A percentile compares a stretch with the other conserved stretches of the same genome.
phyloP scores from a whole-genome alignment of 2,329 filamentous ascomycete genomes.

The Aspergillus luchuensis region DNA sequence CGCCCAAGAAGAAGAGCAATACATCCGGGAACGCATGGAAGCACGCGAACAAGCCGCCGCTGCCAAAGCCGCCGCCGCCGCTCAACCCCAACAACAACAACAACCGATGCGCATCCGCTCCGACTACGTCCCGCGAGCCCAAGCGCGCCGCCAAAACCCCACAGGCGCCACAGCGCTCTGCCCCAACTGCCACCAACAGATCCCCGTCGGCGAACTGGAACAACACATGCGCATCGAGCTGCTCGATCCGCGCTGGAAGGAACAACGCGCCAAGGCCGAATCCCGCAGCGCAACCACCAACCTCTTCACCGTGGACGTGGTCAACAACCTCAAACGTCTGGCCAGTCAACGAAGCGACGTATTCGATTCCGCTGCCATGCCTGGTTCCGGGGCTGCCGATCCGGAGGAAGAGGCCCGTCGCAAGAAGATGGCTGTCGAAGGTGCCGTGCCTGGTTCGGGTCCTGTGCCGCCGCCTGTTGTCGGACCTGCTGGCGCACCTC shows the following conservation, averaged over 20 bases:
- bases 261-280: conserved; percentile 88
- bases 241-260: conserved; percentile 91
- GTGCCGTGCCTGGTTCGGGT: conserved; percentile 24
- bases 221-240: conserved; percentile 95
- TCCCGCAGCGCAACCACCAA: conserved; percentile 84
- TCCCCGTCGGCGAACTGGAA: conserved; percentile 83
- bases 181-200: conserved; percentile 89
- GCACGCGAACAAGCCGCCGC: conserved; percentile 68
- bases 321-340: conserved; percentile 92
- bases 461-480: conserved; percentile 31
- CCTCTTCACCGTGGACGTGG: conserved; percentile 80
- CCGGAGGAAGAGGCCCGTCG: conserved; percentile 74
- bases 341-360: conserved; percentile 85
- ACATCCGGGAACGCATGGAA: conserved; percentile 61
- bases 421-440: conserved; percentile 67
- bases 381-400: conserved; percentile 54
- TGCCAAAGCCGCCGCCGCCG: conserved; percentile 69
- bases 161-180: conserved; percentile 70
- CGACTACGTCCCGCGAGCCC: conserved; percentile 86
- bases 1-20: conserved; percentile 60
- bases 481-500: conserved; percentile 32
- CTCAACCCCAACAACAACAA: conserved; percentile 21
- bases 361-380: conserved; percentile 62
- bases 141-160: conserved; percentile 68
- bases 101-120: conserved; percentile 84